Evolutionary conservation across 768 basidiomycete species (phyloP), one percentile per base, ranked within the genome.

Genomic region (Favolaschia claudopus): DNA sequence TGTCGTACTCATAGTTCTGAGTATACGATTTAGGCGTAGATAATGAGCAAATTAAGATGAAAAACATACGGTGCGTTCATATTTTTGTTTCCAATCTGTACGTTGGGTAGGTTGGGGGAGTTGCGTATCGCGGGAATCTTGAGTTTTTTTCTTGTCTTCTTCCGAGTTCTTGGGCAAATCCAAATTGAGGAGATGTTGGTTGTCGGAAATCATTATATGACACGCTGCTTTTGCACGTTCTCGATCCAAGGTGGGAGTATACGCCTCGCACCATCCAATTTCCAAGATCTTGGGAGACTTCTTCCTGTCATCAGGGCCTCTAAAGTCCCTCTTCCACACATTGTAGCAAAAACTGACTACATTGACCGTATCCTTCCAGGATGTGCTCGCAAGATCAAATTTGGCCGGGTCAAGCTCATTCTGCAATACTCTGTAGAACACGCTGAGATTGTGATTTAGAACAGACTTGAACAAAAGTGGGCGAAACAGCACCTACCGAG

Each of bases 271-370:
- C 60, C 47, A 56, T 19, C 29, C 60, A 1, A 61, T 14, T 10
- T 61, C 60, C 13, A 61, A 33, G 2, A 61, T 28, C 19, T 13
- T 55, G 3, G 60, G 60, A 17, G 12, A n/a, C 17, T 6, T n/a
- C 22, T 22, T 33, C 19, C 49, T 40, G 7, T 55, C 54, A 6
- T 38, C 36, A 6, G 5, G 47, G 17, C 45, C n/a, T 15, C 60
- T 34, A 3, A 4, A 2, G 15, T 61, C 60, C 9, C 1, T 13
- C 4, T 37, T 4, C 60, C 60, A 61, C n/a, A 51, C 5, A 20
- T 50, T 61, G 38, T 34, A 61, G 17, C 36, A 46, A 25, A 61
- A 61, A 32, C 47, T 61, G 8, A 51, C 17, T 12, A 61, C 49
- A 5, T 44, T 53, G 4, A 61, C 39, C 1, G 54, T 51, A 5